phyloP scores from a whole-genome alignment of 441 rosid species.

The Populus hybrid region DNA sequence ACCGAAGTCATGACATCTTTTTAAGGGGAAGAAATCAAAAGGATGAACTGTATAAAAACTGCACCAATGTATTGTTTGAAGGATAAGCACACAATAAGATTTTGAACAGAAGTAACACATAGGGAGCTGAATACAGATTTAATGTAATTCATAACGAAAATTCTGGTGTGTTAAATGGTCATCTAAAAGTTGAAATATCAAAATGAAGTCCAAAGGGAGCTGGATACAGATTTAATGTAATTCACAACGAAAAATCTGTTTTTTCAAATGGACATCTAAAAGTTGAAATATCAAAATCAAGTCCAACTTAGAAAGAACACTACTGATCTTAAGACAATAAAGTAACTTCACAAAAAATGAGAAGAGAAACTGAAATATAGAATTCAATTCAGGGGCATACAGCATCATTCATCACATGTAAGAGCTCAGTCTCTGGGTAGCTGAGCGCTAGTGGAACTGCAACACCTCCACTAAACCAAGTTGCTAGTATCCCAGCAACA shows the following conservation, averaged over 20 bases:
- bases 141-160: background rate
- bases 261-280: background rate
- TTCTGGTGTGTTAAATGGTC: background rate
- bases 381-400: conserved; percentile 37
- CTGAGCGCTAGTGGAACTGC: conserved; percentile 97
- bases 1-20: background rate
- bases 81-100: background rate
- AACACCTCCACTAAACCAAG: conserved; percentile 94
- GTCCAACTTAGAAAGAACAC: background rate
- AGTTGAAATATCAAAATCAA: background rate
- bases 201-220: background rate
- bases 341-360: background rate
- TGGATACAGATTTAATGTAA: background rate
- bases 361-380: background rate
- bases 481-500: conserved; percentile 85
- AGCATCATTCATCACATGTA: conserved; percentile 89
- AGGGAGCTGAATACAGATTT: background rate
- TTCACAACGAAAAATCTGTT: background rate
- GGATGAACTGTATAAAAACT: background rate
- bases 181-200: background rate
- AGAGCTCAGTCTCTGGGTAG: conserved; percentile 93
- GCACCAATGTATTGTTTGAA: background rate
- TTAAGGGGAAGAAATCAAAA: background rate
- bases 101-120: background rate
- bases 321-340: background rate